Evolutionary conservation across 768 basidiomycete genomes (phyloP).

Genomic region (Serendipita sp.): DNA sequence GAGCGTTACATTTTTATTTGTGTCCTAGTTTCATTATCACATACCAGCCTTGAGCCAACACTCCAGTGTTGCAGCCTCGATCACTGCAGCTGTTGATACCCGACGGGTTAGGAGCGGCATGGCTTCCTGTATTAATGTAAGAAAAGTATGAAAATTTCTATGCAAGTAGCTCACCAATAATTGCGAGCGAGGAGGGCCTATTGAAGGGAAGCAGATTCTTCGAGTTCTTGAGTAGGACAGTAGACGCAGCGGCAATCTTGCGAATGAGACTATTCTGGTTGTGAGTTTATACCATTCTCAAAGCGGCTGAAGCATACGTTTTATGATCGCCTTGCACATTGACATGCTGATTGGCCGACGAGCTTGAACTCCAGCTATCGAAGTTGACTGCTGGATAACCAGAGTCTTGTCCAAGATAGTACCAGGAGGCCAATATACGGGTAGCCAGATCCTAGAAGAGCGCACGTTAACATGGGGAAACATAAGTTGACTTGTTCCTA

Average conservation of each 20-base stretch:
- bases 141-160: neutral
- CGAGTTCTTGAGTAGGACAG: slow-evolving; percentile 46
- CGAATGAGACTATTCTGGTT: slow-evolving; percentile 26
- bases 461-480: slow-evolving; percentile 16
- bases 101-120: slow-evolving; percentile 34
- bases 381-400: slow-evolving; percentile 56
- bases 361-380: slow-evolving; percentile 37
- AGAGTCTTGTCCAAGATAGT: slow-evolving; percentile 47
- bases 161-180: slow-evolving; percentile 28
- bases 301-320: neutral
- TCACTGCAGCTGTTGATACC: slow-evolving; percentile 47
- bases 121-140: slow-evolving; percentile 18
- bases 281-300: slow-evolving; percentile 10
- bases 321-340: slow-evolving; percentile 28
- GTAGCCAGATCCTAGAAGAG: slow-evolving; percentile 39
- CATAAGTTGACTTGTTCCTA: slow-evolving; percentile 18
- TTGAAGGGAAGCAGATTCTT: slow-evolving; percentile 30
- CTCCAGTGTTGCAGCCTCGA: slow-evolving; percentile 39
- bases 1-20: neutral
- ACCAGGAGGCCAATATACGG: slow-evolving; percentile 56
- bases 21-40: slow-evolving; percentile 13
- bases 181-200: slow-evolving; percentile 30
- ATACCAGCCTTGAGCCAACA: slow-evolving; percentile 45
- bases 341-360: slow-evolving; percentile 22
- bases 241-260: slow-evolving; percentile 43